Evolutionary conservation across 1,284 basidiomycete genomes (phyloP), one percentile per base, ranked within the genome.

Genomic region (Ceratobasidium theobromae): DNA sequence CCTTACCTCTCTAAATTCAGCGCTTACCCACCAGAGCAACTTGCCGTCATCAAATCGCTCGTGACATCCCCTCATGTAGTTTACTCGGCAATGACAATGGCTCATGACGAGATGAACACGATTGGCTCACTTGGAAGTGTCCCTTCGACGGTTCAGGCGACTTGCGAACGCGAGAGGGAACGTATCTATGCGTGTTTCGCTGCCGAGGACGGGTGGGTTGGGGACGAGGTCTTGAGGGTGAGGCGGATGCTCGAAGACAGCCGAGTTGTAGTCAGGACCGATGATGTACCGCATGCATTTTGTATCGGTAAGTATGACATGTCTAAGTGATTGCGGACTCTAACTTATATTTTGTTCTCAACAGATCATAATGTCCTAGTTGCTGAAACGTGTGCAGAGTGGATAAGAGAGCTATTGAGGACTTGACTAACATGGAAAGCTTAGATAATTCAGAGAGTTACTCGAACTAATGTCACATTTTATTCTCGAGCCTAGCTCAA

Each of bases 141-240:
- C 1, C 71, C 82, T 35, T 73, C 87, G 9, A 64, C 60, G 5
- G 60, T 64, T 18, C 48, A 64, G 30, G 60, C 60, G 23, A 64
- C 60, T 18, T 64, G 60, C 25, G 60, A 64, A 33, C 33, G 60
- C 6, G 60, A 64, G 23, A 33, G 60, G 5, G 9, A 5, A 9
- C 48, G 33, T 14, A 52, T 40, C 23, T 64, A 64, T 72, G 73
- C 86, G 28, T 86, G 81, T 72, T 85, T 83, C 72, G 85, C 81
- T 2, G 77, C 81, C 43, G 48, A 74, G 4, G 86, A 87, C 72
- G 78, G 79, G 62, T 88, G 86, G 86, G 84, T 88, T 53, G 84
- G 82, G 9, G 38, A 66, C n/a, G 73, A 79, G 43, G 38, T 64
- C 32, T 38, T 23, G n/a, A 64, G 60, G 23, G 60, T 64, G 2